phyloP scores from a whole-genome alignment of 2,329 filamentous ascomycete genomes.

The Penicillium freii region DNA sequence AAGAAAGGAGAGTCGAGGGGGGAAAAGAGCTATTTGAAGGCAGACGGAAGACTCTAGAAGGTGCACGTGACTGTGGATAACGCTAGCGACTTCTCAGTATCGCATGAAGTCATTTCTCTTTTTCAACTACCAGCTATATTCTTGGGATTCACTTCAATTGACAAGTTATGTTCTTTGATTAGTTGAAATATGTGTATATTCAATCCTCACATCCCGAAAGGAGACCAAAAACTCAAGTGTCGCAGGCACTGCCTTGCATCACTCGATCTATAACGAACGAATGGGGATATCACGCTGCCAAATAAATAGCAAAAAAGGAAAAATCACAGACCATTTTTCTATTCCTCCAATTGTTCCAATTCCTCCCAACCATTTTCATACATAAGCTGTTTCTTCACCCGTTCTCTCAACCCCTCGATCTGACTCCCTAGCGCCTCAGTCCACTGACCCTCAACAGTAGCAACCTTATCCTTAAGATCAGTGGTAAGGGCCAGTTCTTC shows the following conservation, averaged over 20 bases:
- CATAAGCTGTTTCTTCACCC: conserved; percentile 70
- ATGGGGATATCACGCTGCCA: conserved; percentile 24
- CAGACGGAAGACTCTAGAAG: conserved; percentile 43
- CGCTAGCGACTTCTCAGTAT: not conserved
- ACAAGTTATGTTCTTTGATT: not conserved
- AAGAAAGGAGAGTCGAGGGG: conserved; percentile 17
- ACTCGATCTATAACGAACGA: conserved; percentile 22
- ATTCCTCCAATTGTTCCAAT: conserved; percentile 54
- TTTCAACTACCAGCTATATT: not conserved
- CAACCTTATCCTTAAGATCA: conserved; percentile 90
- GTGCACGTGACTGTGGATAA: conserved; percentile 24
- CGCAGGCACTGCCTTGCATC: conserved; percentile 1
- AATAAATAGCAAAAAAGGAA: conserved; percentile 7
- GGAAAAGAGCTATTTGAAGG: conserved; percentile 24
- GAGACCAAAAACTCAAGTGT: conserved; percentile 4
- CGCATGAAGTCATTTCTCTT: not conserved
- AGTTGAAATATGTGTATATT: not conserved
- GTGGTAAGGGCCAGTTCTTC: conserved; percentile 73
- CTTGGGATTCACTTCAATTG: not conserved
- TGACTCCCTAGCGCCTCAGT: conserved; percentile 76
- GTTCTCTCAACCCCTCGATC: conserved; percentile 69
- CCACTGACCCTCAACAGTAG: conserved; percentile 89
- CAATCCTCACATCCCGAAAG: not conserved
- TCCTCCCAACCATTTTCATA: conserved; percentile 88
- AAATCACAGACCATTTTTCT: conserved; percentile 33